phyloP scores from a whole-genome alignment of 441 rosid genomes.

The Euphorbia celastroides region DNA sequence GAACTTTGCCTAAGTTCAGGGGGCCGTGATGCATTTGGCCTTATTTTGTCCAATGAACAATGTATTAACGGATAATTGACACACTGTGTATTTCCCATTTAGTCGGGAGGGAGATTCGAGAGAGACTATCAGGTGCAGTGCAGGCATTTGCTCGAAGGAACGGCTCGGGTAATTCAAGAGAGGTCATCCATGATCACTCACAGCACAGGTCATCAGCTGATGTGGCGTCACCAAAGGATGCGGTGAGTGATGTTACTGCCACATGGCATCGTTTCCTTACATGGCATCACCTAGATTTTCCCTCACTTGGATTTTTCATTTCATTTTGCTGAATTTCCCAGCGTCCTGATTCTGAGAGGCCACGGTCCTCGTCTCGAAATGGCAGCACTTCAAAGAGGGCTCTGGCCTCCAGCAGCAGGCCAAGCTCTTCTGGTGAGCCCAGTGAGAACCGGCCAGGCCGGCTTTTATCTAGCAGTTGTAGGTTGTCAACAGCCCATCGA shows the following conservation, averaged over 20 bases:
- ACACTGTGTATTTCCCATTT: not conserved
- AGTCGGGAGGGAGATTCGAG: conserved; percentile 74
- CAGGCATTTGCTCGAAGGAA: conserved; percentile 79
- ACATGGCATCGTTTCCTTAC: not conserved
- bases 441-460: conserved; percentile 59
- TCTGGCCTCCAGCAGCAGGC: conserved; percentile 51
- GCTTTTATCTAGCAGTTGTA: conserved; percentile 48
- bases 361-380: conserved; percentile 54
- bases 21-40: too few species aligned
- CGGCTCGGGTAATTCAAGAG: conserved; percentile 35
- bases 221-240: conserved; percentile 40
- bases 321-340: conserved; percentile 17
- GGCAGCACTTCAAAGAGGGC: conserved; percentile 66
- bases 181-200: too few species aligned
- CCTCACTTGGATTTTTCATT: not conserved
- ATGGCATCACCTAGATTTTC: not conserved
- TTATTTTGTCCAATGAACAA: too few species aligned
- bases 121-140: conserved; percentile 76
- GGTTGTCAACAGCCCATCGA: conserved; percentile 63
- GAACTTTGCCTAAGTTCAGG: too few species aligned
- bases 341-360: conserved; percentile 56
- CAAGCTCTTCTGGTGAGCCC: conserved; percentile 74
- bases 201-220: conserved; percentile 60
- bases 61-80: not conserved
- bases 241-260: conserved; percentile 41